A percentile compares a stretch with the other conserved stretches of the same genome.
Evolutionary conservation across 306 rosid genomes (phyloP).

Genomic region (Acacia crassicarpa): DNA sequence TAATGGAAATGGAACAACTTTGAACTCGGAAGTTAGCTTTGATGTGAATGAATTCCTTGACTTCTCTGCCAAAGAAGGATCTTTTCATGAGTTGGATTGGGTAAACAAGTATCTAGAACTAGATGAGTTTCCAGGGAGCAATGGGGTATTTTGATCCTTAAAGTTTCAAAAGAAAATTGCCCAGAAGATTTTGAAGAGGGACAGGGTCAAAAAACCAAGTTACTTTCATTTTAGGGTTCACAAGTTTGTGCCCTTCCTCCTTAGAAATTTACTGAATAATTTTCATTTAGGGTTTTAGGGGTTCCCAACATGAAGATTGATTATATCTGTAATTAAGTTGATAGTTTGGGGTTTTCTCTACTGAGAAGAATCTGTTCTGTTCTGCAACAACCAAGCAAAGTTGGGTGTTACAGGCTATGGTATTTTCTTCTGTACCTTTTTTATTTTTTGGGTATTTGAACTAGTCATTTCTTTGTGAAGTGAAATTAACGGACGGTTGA

Average conservation of each 20-base stretch:
- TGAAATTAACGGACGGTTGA: not conserved
- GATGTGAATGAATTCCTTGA: conserved; percentile 56
- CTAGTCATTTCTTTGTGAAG: not conserved
- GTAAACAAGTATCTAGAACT: conserved; percentile 50
- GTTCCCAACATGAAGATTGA: not conserved
- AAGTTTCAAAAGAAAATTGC: not conserved
- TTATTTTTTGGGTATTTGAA: not conserved
- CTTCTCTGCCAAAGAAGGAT: conserved; percentile 40
- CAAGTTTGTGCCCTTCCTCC: not conserved
- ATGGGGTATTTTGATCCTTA: not conserved
- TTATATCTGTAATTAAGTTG: not conserved
- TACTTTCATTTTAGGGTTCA: not conserved
- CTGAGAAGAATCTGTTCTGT: too few relatives aligned
- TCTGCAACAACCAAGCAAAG: too few relatives aligned
- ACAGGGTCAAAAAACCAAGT: not conserved
- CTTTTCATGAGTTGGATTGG: conserved; percentile 50
- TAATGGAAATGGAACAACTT: conserved; percentile 1
- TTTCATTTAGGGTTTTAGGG: not conserved
- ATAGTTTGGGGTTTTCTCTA: not conserved
- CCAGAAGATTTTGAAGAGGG: not conserved
- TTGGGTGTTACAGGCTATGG: too few relatives aligned
- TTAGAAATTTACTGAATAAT: not conserved
- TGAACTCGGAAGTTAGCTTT: conserved; percentile 34
- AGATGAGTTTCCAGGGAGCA: conserved; percentile 31
- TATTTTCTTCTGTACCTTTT: not conserved